Conservation (phyloP, 2,329 filamentous ascomycete genomes). For the Pseudogymnoascus sp. region DNA sequence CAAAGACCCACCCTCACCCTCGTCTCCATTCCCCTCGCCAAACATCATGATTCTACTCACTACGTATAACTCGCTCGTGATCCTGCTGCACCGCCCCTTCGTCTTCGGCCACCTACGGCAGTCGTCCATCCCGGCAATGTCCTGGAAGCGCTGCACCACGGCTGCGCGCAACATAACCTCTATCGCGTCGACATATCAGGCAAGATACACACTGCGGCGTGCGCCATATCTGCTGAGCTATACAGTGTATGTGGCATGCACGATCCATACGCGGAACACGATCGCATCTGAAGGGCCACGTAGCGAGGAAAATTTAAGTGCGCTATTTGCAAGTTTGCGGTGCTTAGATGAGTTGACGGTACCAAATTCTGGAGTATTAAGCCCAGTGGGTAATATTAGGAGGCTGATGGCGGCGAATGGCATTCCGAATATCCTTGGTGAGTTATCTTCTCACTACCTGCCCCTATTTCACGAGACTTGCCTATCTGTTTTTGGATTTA, state of each 20-base stretch:
- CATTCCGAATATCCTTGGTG: background rate
- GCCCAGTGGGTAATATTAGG: conserved; percentile 12
- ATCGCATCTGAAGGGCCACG: conserved; percentile 20
- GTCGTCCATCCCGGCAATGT: conserved; percentile 19
- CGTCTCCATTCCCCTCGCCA: conserved; percentile 12
- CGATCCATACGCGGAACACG: conserved; percentile 33
- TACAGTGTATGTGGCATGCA: conserved; percentile 34
- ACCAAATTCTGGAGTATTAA: conserved; percentile 21
- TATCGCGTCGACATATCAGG: conserved; percentile 29
- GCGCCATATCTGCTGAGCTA: conserved; percentile 36
- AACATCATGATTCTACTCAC: conserved; percentile 28
- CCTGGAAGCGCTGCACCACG: conserved; percentile 28
- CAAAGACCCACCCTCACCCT: conserved; percentile 8
- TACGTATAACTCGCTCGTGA: conserved; percentile 35
- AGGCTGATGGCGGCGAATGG: conserved; percentile 6
- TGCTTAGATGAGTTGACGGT: conserved; percentile 29
- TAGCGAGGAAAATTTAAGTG: conserved; percentile 20
- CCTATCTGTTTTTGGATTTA: background rate
- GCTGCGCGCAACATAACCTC: conserved; percentile 31
- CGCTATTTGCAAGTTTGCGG: conserved; percentile 24
- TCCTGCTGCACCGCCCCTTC: conserved; percentile 37
- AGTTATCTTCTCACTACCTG: background rate
- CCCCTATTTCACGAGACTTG: background rate
- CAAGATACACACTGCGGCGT: conserved; percentile 32
- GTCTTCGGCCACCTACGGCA: conserved; percentile 26